Evolutionary conservation across 2,329 filamentous ascomycete genomes (phyloP).

Genomic region (Apiospora pterosperma): DNA sequence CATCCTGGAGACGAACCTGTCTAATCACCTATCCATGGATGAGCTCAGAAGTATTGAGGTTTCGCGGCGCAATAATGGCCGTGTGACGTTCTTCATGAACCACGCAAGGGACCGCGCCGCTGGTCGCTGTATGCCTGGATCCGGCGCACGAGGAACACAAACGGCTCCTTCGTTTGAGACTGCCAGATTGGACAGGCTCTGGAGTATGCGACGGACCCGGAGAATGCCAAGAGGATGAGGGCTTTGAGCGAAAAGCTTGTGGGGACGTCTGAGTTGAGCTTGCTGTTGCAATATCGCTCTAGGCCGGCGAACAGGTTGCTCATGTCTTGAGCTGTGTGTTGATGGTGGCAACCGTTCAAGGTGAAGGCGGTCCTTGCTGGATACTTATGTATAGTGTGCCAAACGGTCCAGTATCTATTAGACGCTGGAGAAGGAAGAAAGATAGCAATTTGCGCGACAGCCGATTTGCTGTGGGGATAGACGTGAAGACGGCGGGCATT

Average conservation of each 20-base stretch:
- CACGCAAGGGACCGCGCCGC: constrained; percentile 7
- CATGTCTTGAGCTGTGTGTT: too few species aligned
- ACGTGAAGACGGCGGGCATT: too few species aligned
- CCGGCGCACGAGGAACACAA: constrained; percentile 7
- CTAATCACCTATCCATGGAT: neutral
- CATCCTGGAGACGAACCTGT: constrained; percentile 10
- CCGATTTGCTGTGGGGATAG: too few species aligned
- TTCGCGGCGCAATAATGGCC: constrained; percentile 3
- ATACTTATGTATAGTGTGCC: too few species aligned
- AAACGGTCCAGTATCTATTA: too few species aligned
- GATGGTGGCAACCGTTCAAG: too few species aligned
- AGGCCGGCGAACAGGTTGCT: neutral
- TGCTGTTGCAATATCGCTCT: neutral
- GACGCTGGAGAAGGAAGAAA: too few species aligned
- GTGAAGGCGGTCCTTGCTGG: too few species aligned
- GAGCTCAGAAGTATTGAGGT: neutral
- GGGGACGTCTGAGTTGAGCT: neutral
- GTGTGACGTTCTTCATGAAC: neutral
- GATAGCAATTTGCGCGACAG: too few species aligned
- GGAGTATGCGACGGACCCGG: neutral
- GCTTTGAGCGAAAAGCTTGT: neutral
- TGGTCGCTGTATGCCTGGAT: constrained; percentile 14
- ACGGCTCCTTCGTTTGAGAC: neutral
- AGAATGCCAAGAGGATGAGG: neutral
- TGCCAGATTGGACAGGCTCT: neutral